Evolutionary conservation across 345 rosid species (phyloP).

Genomic region (Limnanthes douglasii): DNA sequence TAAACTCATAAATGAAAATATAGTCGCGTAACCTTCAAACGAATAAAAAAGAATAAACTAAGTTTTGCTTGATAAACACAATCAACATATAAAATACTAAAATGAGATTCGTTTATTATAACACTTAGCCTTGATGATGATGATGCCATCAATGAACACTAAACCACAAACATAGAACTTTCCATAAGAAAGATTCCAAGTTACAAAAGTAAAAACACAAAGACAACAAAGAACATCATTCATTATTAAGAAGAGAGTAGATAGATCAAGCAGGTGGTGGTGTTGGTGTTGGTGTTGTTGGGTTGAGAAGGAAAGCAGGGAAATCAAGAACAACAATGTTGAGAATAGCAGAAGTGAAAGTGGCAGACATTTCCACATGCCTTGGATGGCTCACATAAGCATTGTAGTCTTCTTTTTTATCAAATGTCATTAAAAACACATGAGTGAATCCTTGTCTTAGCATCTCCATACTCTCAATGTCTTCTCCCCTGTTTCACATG

Average conservation of each 20-base stretch:
- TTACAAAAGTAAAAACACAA: too few species aligned
- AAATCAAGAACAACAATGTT: conserved; percentile 68
- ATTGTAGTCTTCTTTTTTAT: conserved; percentile 52
- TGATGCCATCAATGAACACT: too few species aligned
- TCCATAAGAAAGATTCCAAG: too few species aligned
- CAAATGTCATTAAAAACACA: conserved; percentile 66
- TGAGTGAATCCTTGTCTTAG: conserved; percentile 91
- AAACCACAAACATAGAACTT: too few species aligned
- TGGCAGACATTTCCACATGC: conserved; percentile 61
- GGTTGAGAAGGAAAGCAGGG: conserved; percentile 11
- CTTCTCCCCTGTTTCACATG: conserved; percentile 50
- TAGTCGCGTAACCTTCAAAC: too few species aligned
- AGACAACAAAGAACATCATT: too few species aligned
- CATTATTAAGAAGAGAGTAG: neutral
- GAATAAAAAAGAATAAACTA: too few species aligned
- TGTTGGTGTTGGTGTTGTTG: neutral
- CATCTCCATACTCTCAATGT: conserved; percentile 69
- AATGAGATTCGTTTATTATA: too few species aligned
- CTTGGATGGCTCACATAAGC: conserved; percentile 53
- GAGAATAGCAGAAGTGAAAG: conserved; percentile 63
- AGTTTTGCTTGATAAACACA: too few species aligned
- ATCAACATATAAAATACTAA: too few species aligned
- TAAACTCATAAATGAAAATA: too few species aligned
- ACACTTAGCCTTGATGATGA: too few species aligned
- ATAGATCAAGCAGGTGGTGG: neutral